Conservation (phyloP, 768 basidiomycete species). For the Leucocoprinus birnbaumii region DNA sequence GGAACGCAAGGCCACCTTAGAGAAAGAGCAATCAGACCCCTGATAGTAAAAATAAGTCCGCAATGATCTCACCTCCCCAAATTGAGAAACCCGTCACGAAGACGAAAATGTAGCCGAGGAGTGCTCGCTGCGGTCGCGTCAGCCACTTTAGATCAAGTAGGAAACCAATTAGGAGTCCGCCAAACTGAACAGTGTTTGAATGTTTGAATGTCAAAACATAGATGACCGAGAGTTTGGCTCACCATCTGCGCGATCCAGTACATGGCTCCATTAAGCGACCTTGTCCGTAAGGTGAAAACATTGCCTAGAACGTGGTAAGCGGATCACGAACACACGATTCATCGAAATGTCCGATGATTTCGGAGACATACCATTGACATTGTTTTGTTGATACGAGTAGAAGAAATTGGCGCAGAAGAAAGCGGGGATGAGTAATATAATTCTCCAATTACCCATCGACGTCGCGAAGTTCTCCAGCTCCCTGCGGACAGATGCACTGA, state of each 20-base stretch:
- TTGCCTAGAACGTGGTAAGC: conserved; percentile 13
- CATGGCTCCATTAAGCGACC: conserved; percentile 26
- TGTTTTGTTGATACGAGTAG: conserved; percentile 28
- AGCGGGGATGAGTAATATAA: conserved; percentile 24
- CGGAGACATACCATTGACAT: conserved; percentile 20
- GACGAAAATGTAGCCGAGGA: conserved; percentile 22
- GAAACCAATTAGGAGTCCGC: conserved; percentile 22
- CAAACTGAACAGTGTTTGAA: conserved; percentile 18
- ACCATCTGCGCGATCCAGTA: conserved; percentile 30
- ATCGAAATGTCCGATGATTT: too few relatives aligned
- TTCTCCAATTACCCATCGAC: conserved; percentile 23
- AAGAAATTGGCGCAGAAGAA: conserved; percentile 31
- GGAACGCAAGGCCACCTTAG: conserved; percentile 24
- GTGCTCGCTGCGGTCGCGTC: conserved; percentile 24
- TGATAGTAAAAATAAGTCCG: background rate
- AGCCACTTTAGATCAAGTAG: conserved; percentile 24
- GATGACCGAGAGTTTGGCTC: background rate
- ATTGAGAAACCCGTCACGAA: conserved; percentile 23
- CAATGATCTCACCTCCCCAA: conserved; percentile 21
- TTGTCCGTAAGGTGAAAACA: conserved; percentile 24
- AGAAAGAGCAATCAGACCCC: background rate
- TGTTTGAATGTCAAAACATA: too few relatives aligned
- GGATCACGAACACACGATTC: too few relatives aligned
- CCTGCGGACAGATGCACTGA: conserved; percentile 16
- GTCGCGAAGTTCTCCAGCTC: conserved; percentile 19